Evolutionary conservation across 495 filamentous ascomycete genomes (phyloP), one percentile per base, ranked within the genome.

Genomic region (Trichoderma gamsii): DNA sequence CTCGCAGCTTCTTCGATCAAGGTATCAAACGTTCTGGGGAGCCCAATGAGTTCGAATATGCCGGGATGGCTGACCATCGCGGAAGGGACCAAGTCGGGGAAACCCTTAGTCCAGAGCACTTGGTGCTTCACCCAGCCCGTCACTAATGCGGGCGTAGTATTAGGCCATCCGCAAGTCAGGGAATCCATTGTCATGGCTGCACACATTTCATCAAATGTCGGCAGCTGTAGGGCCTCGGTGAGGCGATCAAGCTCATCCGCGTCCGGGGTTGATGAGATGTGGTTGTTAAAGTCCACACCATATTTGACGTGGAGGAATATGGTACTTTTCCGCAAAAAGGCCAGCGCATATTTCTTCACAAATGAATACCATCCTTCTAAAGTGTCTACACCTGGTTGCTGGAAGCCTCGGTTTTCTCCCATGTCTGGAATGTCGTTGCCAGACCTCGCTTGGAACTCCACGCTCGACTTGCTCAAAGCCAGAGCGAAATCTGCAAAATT

Each of bases 1-100:
- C 87, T 88, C 71, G 96, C 92, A 29, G 90, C 90, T 76, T 97
- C 93, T 70, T 96, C 92, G 65, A 95, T 95, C 43, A 99, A 79
- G n/a, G 87, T 89, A 74, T 97, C 96, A 71, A 89, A 98, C 71
- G 92, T 91, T 77, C 90, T 90, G 3, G 95, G 95, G 23, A 99
- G 79, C 0, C 95, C 96, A 52, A 98, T 87, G 11, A 99, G 87
- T 76, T 99, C 95, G 72, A 92, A 95, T 68, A 98, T 96, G 4
- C 86, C 89, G 0, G 95, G 96, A 76, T 99, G 95, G 63, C 89
- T 84, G 64, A 95, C 76, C 41, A 78, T 71, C 2, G 81, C 80
- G 23, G 44, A 43, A 16, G 18, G 32, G 52, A 44, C 32, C 32
- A 41, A 7, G n/a, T 18, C 27, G 7, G 66, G 66, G 51, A 41